phyloP scores from a whole-genome alignment of 805 yeast genomes.

The Candida succiphila region DNA sequence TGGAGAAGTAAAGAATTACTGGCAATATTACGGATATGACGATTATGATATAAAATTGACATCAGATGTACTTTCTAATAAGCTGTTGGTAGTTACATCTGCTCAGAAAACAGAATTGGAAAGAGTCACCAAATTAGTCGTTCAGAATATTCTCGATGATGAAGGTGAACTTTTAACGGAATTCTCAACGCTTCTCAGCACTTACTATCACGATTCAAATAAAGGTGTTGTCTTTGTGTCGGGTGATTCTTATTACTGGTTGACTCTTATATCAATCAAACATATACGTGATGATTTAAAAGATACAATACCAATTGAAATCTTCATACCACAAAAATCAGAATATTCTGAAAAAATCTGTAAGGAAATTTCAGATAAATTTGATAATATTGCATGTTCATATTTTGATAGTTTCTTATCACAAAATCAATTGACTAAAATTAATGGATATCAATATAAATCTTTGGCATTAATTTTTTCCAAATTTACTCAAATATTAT shows the following conservation, averaged over 20 bases:
- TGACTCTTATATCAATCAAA: conserved; percentile 20
- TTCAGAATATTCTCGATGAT: conserved; percentile 8
- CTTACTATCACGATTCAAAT: conserved; percentile 4
- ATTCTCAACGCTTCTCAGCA: conserved; percentile 3
- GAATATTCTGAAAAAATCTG: conserved; percentile 37
- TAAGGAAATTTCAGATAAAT: conserved; percentile 28
- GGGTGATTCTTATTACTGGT: conserved; percentile 19
- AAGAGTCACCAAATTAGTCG: conserved; percentile 11
- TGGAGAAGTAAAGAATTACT: conserved; percentile 9
- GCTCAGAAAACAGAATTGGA: conserved; percentile 16
- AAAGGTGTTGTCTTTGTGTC: conserved; percentile 22
- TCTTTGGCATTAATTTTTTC: conserved; percentile 38
- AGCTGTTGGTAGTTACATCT: conserved; percentile 10
- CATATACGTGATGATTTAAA: conserved; percentile 16
- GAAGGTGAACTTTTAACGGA: conserved; percentile 7
- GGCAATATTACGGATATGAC: conserved; percentile 23
- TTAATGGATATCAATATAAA: conserved; percentile 37
- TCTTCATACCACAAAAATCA: conserved; percentile 31
- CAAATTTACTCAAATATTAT: conserved; percentile 33
- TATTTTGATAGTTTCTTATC: conserved; percentile 27
- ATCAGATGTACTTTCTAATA: conserved; percentile 9
- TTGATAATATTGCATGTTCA: conserved; percentile 29
- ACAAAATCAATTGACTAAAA: conserved; percentile 1
- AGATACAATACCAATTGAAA: conserved; percentile 32
- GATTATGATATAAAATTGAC: conserved; percentile 13